Evolutionary conservation across 2,329 filamentous ascomycete genomes (phyloP), one percentile per base, ranked within the genome.

Genomic region (Colletotrichum horii): DNA sequence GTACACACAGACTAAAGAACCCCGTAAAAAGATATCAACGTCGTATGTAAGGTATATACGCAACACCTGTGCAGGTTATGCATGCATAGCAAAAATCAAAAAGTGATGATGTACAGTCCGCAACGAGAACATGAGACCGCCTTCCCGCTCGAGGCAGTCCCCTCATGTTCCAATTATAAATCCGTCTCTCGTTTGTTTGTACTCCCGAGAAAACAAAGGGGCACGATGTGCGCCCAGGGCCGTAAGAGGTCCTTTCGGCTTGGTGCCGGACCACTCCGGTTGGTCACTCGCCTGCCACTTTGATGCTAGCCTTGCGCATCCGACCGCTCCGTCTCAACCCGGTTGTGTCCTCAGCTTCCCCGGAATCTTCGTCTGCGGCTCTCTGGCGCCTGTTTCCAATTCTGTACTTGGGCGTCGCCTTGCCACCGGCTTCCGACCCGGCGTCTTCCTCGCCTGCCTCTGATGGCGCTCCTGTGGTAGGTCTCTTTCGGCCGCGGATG

Each of bases 401-500:
- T 55, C 66, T 70, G 67, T 70, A 70, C 67, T 52, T 70, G 34
- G 67, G 55, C 67, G 67, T 70, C 26, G 67, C 67, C 43, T 28
- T 55, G 65, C 65, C 65, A 69, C 61, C 66, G 26, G n/a, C 34
- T 28, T 69, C 70, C 19, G 62, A 61, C 55, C 55, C 48, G 32
- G 36, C 62, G 26, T n/a, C 69, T 24, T 76, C 70, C 11, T 76
- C 70, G 34, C 56, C 55, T 22, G 61, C 26, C 36, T 74, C 74
- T 30, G 56, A 66, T 8, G 61, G 65, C 66, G 65, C 78, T 75
- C 78, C 78, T 12, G 62, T 22, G 30, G 70, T 62, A 62, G 32
- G 68, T 66, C 74, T 77, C 70, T 78, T 78, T 64, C 82, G 81
- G 2, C 90, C 89, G 3, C 90, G 84, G 1, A 88, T 87, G 76